A percentile compares a stretch with the other conserved stretches of the same genome.
Conservation (phyloP, 148 eudicot species). For the Cornus controversa region DNA sequence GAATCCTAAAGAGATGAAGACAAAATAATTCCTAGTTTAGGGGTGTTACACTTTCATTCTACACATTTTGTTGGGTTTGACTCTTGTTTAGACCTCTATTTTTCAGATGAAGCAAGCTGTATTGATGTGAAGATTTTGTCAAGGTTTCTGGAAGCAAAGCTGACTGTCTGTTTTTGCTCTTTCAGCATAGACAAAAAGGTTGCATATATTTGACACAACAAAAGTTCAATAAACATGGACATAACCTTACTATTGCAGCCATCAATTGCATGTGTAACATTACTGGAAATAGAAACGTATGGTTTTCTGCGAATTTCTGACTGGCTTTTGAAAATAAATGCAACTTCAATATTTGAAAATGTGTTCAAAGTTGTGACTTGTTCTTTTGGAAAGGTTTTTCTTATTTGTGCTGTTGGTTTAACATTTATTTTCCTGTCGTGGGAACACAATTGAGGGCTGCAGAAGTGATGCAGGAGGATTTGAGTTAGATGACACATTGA, state of each 20-base stretch:
- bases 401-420: not conserved
- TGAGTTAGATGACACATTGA: too few relatives aligned
- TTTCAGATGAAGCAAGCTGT: slow-evolving; percentile 50
- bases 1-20: too few relatives aligned
- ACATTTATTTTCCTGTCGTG: not conserved
- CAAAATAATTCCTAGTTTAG: too few relatives aligned
- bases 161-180: slow-evolving; percentile 73
- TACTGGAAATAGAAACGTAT: not conserved
- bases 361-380: not conserved
- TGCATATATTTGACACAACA: not conserved
- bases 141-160: slow-evolving; percentile 77
- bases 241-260: not conserved
- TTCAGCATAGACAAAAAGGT: slow-evolving; percentile 57
- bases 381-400: slow-evolving; percentile 1
- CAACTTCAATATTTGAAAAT: slow-evolving; percentile 11
- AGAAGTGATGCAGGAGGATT: too few relatives aligned
- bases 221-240: not conserved
- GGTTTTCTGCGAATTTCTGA: not conserved
- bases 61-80: not conserved
- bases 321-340: not conserved
- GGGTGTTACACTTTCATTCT: too few relatives aligned
- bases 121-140: slow-evolving; percentile 74
- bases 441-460: not conserved
- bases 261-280: not conserved
- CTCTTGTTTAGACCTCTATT: not conserved